Evolutionary conservation across 768 basidiomycete genomes (phyloP), one percentile per base, ranked within the genome.

Genomic region (Boletellus ananiceps): DNA sequence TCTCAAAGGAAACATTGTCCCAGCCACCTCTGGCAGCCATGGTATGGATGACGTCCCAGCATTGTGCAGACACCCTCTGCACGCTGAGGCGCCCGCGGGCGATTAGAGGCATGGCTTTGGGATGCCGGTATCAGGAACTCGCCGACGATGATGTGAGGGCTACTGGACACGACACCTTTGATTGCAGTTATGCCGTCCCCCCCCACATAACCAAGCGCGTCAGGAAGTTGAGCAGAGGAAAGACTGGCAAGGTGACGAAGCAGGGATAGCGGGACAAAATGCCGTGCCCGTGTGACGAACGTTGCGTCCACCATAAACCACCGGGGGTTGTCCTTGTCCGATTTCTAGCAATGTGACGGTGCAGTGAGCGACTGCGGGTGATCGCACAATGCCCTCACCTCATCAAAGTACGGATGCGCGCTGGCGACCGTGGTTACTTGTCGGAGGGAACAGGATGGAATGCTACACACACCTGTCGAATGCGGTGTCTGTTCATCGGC

Each of bases 221-320:
- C 65, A 3, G 84, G 82, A 6, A 76, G 69, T 2, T 67, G 57
- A 4, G 67, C 48, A 35, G 59, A 50, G 5, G 71, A 51, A 4
- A 62, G 52, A 13, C 74, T 72, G 0, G 83, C 79, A 34, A 94
- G 78, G 43, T 74, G 70, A 21, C 83, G 82, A 37, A 97, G 74
- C 0, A 95, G 73, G 6, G 84, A 72, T 11, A 95, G 74, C 3
- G 93, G 84, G 11, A 95, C 78, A 46, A 92, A 92, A 69, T 93
- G 74, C 27, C 66, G 56, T 5, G 86, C 77, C 19, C 87, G 81
- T 6, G 78, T 71, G 14, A 67, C 57, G 65, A 94, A 93, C 29
- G 76, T 78, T 44, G 85, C 70, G 57, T 92, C 84, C 32, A 93
- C 88, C 93, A 97, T 97, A 72, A 77, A 93, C 93, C 93, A 97